A percentile compares a stretch with the other conserved stretches of the same genome.
phyloP scores from a whole-genome alignment of 306 rosid species.

The Rubus idaeus region DNA sequence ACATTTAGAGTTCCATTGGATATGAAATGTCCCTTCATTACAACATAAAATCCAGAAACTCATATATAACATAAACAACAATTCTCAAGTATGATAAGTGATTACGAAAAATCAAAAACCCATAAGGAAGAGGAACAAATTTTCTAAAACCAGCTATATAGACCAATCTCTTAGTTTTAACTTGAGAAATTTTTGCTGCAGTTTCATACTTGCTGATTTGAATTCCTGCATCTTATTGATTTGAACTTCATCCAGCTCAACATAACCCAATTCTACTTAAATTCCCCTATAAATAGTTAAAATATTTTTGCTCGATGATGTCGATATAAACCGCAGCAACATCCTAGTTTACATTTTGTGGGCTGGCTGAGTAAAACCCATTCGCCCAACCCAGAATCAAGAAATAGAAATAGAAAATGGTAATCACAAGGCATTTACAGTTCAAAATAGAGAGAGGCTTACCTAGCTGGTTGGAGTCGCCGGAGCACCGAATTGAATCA shows the following conservation, averaged over 20 bases:
- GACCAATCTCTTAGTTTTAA: not conserved
- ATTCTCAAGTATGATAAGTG: not conserved
- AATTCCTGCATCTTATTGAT: not conserved
- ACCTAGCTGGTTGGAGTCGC: not conserved
- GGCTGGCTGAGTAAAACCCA: not conserved
- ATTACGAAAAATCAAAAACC: not conserved
- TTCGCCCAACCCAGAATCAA: not conserved
- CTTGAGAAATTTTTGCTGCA: not conserved
- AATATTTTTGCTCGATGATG: no score
- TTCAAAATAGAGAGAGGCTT: not conserved
- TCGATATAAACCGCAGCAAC: no score
- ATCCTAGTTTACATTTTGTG: not conserved
- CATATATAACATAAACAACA: not conserved
- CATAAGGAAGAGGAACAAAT: conserved; percentile 1
- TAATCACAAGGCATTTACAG: not conserved
- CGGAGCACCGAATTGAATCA: conserved; percentile 3
- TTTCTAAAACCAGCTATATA: not conserved
- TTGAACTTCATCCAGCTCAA: conserved; percentile 5
- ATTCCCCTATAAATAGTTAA: no score
- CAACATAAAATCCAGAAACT: not conserved
- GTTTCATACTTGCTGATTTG: not conserved
- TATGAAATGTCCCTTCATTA: not conserved
- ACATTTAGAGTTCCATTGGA: no score
- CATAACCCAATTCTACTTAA: not conserved
- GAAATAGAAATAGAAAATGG: not conserved